Evolutionary conservation across 2,329 filamentous ascomycete species (phyloP), one percentile per base, ranked within the genome.

Genomic region (Venturia nashicola): DNA sequence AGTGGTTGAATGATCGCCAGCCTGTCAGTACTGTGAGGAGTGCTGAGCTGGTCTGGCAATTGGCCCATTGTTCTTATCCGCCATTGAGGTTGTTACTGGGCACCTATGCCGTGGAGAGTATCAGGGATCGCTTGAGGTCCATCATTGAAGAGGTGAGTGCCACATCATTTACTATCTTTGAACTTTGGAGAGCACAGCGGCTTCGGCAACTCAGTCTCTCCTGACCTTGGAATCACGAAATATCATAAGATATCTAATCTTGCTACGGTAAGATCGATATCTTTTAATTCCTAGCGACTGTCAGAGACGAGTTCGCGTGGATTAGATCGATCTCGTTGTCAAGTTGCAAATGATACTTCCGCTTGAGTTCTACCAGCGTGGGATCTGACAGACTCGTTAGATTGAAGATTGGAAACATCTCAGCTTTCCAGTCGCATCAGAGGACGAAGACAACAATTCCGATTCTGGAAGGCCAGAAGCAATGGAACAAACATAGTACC

Each of bases 61-160:
- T 97, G 54, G 94, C 88, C 0, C 94, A 97, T 78, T 97, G 93
- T 76, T 88, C 86, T n/a, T 97, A 91, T 72, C 94, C 94, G 61
- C 94, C 94, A 0, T 74, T 97, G 67, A 79, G 94, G 42, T 76
- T 99, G 65, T 78, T 97, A n/a, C 76, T 97, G 32, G 94, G 94
- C 0, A 95, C 87, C 68, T 97, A 96, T 76, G 93, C 94, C 1
- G 93, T 97, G 44, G 93, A 99, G 74, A 97, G 92, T 73, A 95
- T 97, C 61, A 81, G 94, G 18, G 94, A 99, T 76, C 82, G 93
- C 23, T 76, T 97, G 71, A 84, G 91, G 68, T 93, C 89, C 66
- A 90, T 97, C 48, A 97, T 92, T 14, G 94, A 97, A 75, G 94
- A 99, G 78, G 83, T 95, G 68, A 69, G 70, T 68, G 12, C n/a